phyloP scores from a whole-genome alignment of 2,329 filamentous ascomycete species.

The Exophiala bonariae region DNA sequence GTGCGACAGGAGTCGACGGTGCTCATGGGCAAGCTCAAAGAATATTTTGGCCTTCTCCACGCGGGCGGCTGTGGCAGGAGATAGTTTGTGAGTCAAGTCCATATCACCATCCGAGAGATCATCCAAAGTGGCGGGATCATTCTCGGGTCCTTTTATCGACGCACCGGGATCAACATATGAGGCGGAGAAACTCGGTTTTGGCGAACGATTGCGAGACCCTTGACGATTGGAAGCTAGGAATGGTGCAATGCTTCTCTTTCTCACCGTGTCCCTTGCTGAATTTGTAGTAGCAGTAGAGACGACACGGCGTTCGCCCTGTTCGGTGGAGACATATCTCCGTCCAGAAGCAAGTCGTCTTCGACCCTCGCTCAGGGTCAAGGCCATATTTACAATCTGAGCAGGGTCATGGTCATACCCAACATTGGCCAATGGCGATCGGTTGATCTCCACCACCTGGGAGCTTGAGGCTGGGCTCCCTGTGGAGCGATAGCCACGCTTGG shows the following conservation, averaged over 20 bases:
- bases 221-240: constrained; percentile 21
- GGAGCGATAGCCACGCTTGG: constrained; percentile 10
- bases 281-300: constrained; percentile 17
- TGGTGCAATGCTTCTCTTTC: constrained; percentile 16
- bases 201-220: constrained; percentile 19
- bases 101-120: constrained; percentile 32
- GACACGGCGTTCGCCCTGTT: constrained; percentile 22
- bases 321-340: constrained; percentile 43
- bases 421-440: constrained; percentile 5
- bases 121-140: constrained; percentile 24
- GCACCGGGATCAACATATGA: constrained; percentile 29
- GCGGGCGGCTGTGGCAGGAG: constrained; percentile 75
- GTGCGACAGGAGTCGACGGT: constrained; percentile 74
- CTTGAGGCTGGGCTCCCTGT: constrained; percentile 8
- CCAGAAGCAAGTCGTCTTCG: constrained; percentile 61
- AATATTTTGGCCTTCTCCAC: constrained; percentile 82
- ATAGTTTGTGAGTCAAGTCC: constrained; percentile 56
- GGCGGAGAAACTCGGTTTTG: constrained; percentile 28
- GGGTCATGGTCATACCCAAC: constrained; percentile 69
- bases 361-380: constrained; percentile 82
- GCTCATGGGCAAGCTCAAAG: constrained; percentile 82
- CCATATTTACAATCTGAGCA: constrained; percentile 89
- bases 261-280: constrained; percentile 13
- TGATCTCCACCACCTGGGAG: constrained; percentile 6
- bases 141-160: constrained; percentile 10